These are phyloP conservation scores for barley (Hordeum vulgare) DNA, from an alignment of 176 grass and related monocot species.

Conservation along the genomic window DNA sequence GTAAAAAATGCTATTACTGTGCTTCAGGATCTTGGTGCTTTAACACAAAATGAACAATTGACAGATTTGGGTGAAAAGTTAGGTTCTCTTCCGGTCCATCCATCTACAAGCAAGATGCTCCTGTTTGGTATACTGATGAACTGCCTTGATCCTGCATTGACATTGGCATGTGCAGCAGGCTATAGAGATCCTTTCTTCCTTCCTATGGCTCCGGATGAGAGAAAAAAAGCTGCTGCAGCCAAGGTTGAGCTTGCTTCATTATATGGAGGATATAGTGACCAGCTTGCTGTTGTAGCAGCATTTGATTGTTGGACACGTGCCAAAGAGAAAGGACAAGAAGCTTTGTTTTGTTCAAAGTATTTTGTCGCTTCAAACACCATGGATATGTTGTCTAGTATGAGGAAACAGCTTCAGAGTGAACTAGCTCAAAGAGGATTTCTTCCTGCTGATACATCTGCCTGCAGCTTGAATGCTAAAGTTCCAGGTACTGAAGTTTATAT, in stretches of 20 bases:
- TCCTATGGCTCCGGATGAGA: conserved; percentile 61
- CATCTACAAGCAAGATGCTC: conserved; percentile 95
- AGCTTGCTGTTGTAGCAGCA: conserved; percentile 83
- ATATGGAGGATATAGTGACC: conserved; percentile 91
- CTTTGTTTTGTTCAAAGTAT: conserved; percentile 73
- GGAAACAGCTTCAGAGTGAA: conserved; percentile 78
- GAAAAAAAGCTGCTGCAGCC: conserved; percentile 49
- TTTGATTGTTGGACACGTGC: conserved; percentile 85
- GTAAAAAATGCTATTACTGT: conserved; percentile 67
- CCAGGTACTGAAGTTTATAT: conserved; percentile 44
- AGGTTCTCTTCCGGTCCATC: conserved; percentile 87
- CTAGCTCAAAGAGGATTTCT: conserved; percentile 78
- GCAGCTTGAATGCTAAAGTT: conserved; percentile 84
- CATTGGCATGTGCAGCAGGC: conserved; percentile 76
- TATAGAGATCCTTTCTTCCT: conserved; percentile 79
- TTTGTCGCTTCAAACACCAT: conserved; percentile 78
- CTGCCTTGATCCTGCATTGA: conserved; percentile 89
- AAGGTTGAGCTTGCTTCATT: conserved; percentile 86
- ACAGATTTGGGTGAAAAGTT: conserved; percentile 82
- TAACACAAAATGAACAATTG: conserved; percentile 70
- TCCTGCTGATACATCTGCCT: conserved; percentile 64
- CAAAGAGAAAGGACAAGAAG: conserved; percentile 72
- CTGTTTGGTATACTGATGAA: conserved; percentile 93
- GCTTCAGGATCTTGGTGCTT: conserved; percentile 87
- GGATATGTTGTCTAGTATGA: conserved; percentile 81